Evolutionary conservation across 83 land plant genomes (phyloP), one percentile per base, ranked within the genome.

Genomic region (Thuja plicata): DNA sequence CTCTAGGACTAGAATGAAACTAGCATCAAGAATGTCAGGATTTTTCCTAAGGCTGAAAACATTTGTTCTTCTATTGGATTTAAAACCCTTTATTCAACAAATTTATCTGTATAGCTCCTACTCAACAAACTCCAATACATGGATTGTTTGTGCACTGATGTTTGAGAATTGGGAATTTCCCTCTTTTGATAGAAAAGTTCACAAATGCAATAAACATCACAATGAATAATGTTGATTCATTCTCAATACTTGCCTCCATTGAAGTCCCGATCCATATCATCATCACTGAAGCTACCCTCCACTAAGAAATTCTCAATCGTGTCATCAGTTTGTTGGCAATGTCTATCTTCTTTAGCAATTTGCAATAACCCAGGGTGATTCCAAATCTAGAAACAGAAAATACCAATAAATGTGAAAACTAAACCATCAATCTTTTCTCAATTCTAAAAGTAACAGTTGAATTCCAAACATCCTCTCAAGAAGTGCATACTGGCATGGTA

Each of bases 341-440:
- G 94, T 86, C 87, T 97, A 79, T 95, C 91, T 66, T 98, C 99
- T 91, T 97, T 97, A 52, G 90, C 92, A 87, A 94, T 71, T 76
- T 94, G 93, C 89, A 98, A 88, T 87, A 98, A 90, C 37, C 97
- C 97, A 55, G 99, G 99, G 93, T 98, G 99, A 77, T 98, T 98
- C 98, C 99, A 98, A 87, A 97, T 93, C 99, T 98, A 89, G 41
- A 17, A 83, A 45, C 83, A 30, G n/a, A 82, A 38, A 70, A 87
- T 30, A 40, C 66, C 30, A 50, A 70, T 21, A 77, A 19, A 74
- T 21, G 12, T 57, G 45, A 86, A 62, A 55, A 89, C 43, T 8
- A 74, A 70, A 66, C 13, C 48, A 8, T 48, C 12, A 60, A 88
- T 86, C 73, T 34, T 10, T 48, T 52, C 77, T 24, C 84, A 77